These are phyloP conservation scores for Globisporangium rhizosaccharum DNA, from an alignment of 352 stramenopile species.

Conservation along the genomic window DNA sequence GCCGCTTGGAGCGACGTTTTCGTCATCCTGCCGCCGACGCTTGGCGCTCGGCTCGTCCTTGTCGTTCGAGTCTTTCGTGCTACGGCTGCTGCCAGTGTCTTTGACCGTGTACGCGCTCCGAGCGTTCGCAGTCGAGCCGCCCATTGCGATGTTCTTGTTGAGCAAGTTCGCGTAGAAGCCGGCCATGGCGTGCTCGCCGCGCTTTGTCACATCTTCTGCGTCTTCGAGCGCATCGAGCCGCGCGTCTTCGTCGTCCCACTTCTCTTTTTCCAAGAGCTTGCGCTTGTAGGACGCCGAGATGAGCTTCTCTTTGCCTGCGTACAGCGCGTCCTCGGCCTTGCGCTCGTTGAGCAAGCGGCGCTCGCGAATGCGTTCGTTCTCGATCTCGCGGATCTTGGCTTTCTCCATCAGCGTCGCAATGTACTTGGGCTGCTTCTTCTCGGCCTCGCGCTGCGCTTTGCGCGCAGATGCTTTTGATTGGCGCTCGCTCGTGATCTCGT, in stretches of 20 bases:
- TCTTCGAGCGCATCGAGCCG: constrained; percentile 61
- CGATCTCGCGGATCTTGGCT: constrained; percentile 86
- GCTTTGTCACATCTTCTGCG: constrained; percentile 71
- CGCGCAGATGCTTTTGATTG: constrained; percentile 29
- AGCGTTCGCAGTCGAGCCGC: constrained; percentile 55
- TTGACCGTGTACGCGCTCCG: constrained; percentile 82
- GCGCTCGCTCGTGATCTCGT: constrained; percentile 63
- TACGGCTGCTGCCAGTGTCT: not conserved
- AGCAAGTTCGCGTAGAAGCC: constrained; percentile 89
- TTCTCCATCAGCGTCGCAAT: constrained; percentile 87
- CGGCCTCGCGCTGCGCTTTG: constrained; percentile 41
- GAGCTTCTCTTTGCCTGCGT: constrained; percentile 88
- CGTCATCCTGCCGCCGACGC: constrained; percentile 8
- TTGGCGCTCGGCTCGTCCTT: constrained; percentile 15
- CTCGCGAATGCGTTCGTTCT: constrained; percentile 87
- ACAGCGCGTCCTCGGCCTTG: constrained; percentile 73
- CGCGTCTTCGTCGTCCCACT: constrained; percentile 82
- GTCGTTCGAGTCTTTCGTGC: not conserved
- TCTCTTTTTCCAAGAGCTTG: constrained; percentile 86
- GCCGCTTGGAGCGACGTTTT: too few relatives aligned
- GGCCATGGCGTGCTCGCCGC: constrained; percentile 66
- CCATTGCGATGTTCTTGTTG: constrained; percentile 92
- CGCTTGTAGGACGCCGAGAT: constrained; percentile 90
- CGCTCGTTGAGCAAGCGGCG: constrained; percentile 81
- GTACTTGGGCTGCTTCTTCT: constrained; percentile 84